A percentile compares a stretch with the other conserved stretches of the same genome.
Evolutionary conservation across 1,139 yeast genomes (phyloP).

Genomic region (Kodamaea sp.): DNA sequence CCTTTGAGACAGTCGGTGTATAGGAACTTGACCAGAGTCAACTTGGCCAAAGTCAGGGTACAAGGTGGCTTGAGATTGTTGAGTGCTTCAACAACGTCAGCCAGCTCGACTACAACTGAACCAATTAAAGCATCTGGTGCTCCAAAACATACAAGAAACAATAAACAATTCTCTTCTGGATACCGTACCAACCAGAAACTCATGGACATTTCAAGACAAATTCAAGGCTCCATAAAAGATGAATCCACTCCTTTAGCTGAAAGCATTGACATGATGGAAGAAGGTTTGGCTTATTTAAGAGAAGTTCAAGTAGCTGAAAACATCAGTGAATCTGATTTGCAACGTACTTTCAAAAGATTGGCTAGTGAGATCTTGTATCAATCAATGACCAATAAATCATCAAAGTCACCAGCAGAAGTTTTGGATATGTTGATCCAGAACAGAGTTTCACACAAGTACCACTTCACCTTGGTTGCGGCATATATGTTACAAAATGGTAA

Average conservation of each 20-base stretch:
- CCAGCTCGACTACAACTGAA: slow-evolving; percentile 1
- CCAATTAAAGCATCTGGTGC: slow-evolving; percentile 2
- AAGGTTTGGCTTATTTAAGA: slow-evolving; percentile 39
- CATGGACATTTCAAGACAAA: slow-evolving; percentile 34
- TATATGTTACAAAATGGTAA: slow-evolving; percentile 16
- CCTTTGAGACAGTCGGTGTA: slow-evolving; percentile 20
- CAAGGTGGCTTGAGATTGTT: slow-evolving; percentile 3
- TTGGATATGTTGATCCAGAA: slow-evolving; percentile 27
- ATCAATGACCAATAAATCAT: slow-evolving; percentile 16
- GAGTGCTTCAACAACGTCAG: slow-evolving; percentile 13
- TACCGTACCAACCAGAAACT: slow-evolving; percentile 24
- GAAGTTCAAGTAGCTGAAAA: slow-evolving; percentile 35
- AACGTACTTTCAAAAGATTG: slow-evolving; percentile 12
- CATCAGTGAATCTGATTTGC: slow-evolving; percentile 26
- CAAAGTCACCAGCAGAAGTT: slow-evolving; percentile 20
- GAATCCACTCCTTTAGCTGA: slow-evolving; percentile 24
- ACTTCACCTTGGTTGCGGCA: slow-evolving; percentile 27
- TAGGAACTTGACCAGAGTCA: slow-evolving; percentile 17
- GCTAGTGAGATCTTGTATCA: slow-evolving; percentile 20
- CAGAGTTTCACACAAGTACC: slow-evolving; percentile 32
- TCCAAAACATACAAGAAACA: slow-evolving; percentile 3
- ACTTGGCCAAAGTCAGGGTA: slow-evolving; percentile 9
- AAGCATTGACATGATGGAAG: slow-evolving; percentile 38
- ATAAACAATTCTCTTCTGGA: slow-evolving; percentile 1
- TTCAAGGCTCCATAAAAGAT: slow-evolving; percentile 23